Conservation (phyloP, 2,329 filamentous ascomycete species). For the Neurospora sp. region DNA sequence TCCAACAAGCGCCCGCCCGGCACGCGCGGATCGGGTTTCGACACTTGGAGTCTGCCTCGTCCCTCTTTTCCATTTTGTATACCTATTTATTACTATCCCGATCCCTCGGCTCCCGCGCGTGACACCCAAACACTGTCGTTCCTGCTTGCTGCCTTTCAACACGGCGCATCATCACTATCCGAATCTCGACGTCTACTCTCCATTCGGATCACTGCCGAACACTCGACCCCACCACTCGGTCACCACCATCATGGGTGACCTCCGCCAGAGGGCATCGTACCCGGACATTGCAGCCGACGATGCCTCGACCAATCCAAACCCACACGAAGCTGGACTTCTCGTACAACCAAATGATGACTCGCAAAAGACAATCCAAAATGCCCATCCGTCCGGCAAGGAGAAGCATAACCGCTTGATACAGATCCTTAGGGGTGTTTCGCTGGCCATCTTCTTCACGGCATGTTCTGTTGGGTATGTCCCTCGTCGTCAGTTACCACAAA, state of each 20-base stretch:
- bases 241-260: conserved; percentile 6
- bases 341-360: background rate
- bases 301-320: background rate
- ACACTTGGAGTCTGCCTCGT: background rate
- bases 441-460: conserved; percentile 41
- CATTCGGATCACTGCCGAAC: background rate
- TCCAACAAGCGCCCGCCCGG: background rate
- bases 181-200: background rate
- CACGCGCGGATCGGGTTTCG: background rate
- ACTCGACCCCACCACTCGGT: conserved; percentile 13
- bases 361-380: background rate
- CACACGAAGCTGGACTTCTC: background rate
- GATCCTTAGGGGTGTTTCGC: conserved; percentile 39
- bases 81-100: background rate
- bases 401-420: conserved; percentile 42
- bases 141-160: background rate
- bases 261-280: conserved; percentile 8
- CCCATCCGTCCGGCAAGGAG: conserved; percentile 45
- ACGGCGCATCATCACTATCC: background rate
- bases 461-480: conserved; percentile 38
- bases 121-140: background rate
- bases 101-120: background rate
- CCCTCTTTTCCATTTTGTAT: background rate
- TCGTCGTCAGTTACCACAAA: background rate
- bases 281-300: conserved; percentile 1